Evolutionary conservation across 768 basidiomycete species (phyloP), one percentile per base, ranked within the genome.

Genomic region (Strobilomyces confusus): DNA sequence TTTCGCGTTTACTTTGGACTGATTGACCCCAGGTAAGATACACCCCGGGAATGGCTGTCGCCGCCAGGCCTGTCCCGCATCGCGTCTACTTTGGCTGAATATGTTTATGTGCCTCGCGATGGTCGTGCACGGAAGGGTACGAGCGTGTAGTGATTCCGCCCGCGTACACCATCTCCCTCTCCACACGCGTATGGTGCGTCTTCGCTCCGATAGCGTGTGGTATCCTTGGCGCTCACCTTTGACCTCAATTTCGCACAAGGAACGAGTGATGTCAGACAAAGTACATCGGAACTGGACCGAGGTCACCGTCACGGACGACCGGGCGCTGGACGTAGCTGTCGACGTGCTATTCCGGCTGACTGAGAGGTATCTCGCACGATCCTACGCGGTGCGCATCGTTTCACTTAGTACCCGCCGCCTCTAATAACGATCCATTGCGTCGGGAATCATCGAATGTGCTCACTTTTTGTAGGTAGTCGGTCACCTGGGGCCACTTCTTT

Each of bases 341-440:
- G 89, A 93, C 51, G 78, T 89, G 5, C 74, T 95, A 52, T 69
- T 98, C 32, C 91, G 91, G 49, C 92, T 92, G 1, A 79, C 81
- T 2, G 88, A 89, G 58, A 75, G 83, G 45, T 89, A 91, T 15
- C 33, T 33, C 13, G 33, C 11, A 15, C 14, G 13, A 13, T 30
- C 11, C 29, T 30, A 5, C 29, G 6, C 5, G 29, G 11, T 15
- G 2, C 14, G 6, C 33, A 33, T 11, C 33, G 14, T 11, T n/a
- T 19, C 15, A 11, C 13, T 15, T 26, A n/a, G 9, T 11, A n/a
- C 29, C 32, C 14, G 47, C 6, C 5, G 12, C 11, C 32, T 32
- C 13, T 8, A 26, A 48, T 57, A 89, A 85, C 77, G 25, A 65
- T 73, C 66, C 41, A 84, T 95, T 47, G 64, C 74, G 4, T 61